A percentile compares a stretch with the other conserved stretches of the same genome.
phyloP scores from a whole-genome alignment of 352 stramenopile species.

The Pythium scleroteichum region DNA sequence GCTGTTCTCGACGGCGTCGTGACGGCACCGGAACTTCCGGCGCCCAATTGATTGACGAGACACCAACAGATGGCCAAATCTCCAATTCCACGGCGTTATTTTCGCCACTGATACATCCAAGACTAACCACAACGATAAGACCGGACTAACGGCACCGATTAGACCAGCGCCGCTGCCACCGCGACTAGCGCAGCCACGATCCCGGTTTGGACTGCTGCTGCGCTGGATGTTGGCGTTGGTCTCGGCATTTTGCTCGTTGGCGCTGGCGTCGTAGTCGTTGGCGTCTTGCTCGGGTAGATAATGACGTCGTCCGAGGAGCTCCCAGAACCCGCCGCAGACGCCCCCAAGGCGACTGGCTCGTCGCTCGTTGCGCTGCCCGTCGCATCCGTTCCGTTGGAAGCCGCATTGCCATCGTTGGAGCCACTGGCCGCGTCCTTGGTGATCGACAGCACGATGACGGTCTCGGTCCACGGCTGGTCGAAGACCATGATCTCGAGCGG shows the following conservation, averaged over 20 bases:
- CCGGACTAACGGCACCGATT: not conserved
- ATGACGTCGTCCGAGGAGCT: not conserved
- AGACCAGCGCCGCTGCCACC: not conserved
- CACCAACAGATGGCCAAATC: no score
- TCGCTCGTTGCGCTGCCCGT: not conserved
- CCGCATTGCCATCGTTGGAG: no score
- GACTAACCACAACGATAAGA: no score
- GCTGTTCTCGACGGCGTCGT: no score
- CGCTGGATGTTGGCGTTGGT: not conserved
- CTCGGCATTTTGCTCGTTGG: constrained; percentile 2
- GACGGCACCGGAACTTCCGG: no score
- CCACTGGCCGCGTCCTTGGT: constrained; percentile 14
- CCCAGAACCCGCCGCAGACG: not conserved
- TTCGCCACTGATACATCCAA: no score
- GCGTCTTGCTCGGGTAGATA: not conserved
- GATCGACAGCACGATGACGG: constrained; percentile 61
- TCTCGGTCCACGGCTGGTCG: constrained; percentile 59
- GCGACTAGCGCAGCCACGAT: not conserved
- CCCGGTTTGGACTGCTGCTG: not conserved
- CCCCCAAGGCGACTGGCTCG: not conserved
- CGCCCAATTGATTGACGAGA: no score
- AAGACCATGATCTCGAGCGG: constrained; percentile 57
- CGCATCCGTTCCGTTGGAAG: not conserved
- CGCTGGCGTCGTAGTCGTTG: not conserved
- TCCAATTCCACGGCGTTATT: no score